phyloP scores from a whole-genome alignment of 108 stramenopile genomes.

The Cyclotella cryptica region DNA sequence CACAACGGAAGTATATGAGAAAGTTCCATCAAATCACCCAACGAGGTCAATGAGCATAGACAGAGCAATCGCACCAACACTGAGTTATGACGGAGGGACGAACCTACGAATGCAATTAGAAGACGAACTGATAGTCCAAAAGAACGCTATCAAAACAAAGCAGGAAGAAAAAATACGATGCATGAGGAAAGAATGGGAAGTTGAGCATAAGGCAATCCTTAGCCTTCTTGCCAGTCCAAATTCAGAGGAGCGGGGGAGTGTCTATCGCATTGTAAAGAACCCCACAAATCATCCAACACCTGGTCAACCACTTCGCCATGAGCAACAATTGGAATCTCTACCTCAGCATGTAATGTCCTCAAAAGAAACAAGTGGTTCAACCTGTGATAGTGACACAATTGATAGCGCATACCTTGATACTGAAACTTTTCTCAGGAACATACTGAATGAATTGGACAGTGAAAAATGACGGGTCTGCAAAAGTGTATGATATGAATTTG shows the following conservation, averaged over 20 bases:
- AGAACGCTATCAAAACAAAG: constrained; percentile 28
- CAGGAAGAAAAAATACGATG: constrained; percentile 24
- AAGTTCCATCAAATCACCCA: background rate
- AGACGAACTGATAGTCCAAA: constrained; percentile 33
- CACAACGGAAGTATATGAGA: background rate
- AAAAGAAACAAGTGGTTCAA: constrained; percentile 1
- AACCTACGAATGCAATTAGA: constrained; percentile 17
- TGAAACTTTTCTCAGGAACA: constrained; percentile 43
- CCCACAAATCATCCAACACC: constrained; percentile 6
- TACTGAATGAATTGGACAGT: constrained; percentile 28
- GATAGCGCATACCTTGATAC: constrained; percentile 34
- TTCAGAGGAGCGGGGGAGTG: background rate
- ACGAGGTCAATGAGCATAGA: background rate
- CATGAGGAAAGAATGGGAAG: constrained; percentile 44
- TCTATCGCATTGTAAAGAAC: constrained; percentile 3
- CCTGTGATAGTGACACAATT: constrained; percentile 16
- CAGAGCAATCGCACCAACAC: constrained; percentile 14
- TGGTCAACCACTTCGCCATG: background rate
- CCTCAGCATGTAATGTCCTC: background rate
- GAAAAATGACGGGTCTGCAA: background rate
- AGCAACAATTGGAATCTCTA: background rate
- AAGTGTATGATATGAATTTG: background rate
- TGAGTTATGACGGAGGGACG: background rate
- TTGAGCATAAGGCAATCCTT: constrained; percentile 37
- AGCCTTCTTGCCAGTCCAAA: constrained; percentile 18